Percentiles rank a stretch among this genome's conserved stretches.
Conservation (phyloP, 2,329 filamentous ascomycete species). For the Fusarium bulbicola region DNA sequence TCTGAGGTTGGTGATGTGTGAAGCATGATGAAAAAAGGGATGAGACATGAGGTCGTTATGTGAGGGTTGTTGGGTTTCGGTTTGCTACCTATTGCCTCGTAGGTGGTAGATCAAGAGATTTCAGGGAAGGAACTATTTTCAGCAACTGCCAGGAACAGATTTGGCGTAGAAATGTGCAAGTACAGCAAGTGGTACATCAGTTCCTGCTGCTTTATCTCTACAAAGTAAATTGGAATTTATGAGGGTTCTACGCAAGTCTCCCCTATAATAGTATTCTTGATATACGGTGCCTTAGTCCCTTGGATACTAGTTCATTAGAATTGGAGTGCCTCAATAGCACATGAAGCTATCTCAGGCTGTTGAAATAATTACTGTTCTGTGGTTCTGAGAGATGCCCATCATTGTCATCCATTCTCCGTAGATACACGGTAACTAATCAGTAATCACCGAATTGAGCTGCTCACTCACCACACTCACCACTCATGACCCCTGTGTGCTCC, state of each 20-base stretch:
- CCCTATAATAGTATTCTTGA: neutral
- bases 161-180: neutral
- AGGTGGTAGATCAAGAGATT: neutral
- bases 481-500: neutral
- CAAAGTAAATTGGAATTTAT: neutral
- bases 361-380: neutral
- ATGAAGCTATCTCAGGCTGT: neutral
- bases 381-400: neutral
- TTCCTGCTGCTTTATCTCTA: neutral
- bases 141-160: neutral
- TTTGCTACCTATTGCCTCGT: neutral
- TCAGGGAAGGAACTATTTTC: neutral
- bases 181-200: neutral
- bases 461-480: neutral
- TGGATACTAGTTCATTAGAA: neutral
- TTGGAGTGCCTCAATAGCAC: neutral
- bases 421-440: neutral
- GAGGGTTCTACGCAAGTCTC: neutral
- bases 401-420: neutral
- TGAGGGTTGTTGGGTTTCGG: neutral
- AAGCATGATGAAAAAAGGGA: slow-evolving; percentile 9
- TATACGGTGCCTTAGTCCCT: neutral
- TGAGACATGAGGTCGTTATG: slow-evolving; percentile 9
- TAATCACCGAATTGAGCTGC: neutral
- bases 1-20: neutral